Evolutionary conservation across 2,329 filamentous ascomycete species (phyloP).

Genomic region (Bipolaris gigantea): DNA sequence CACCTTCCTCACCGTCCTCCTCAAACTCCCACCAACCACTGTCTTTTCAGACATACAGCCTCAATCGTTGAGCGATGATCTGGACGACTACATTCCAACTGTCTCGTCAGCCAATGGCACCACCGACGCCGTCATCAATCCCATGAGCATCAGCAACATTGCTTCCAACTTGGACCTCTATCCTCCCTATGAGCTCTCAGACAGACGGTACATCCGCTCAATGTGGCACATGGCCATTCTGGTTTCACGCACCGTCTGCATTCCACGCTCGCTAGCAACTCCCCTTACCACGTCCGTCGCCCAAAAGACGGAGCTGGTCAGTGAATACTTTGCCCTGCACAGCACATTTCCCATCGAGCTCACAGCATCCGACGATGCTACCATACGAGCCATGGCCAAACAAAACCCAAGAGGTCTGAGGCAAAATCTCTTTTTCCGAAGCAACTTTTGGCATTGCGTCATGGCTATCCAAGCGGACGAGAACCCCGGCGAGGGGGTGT

Average conservation of each 20-base stretch:
- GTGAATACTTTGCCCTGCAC: conserved; percentile 71
- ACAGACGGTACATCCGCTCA: conserved; percentile 65
- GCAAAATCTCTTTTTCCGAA: conserved; percentile 77
- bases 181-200: conserved; percentile 44
- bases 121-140: conserved; percentile 50
- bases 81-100: conserved; percentile 65
- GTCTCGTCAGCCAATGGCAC: conserved; percentile 52
- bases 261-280: conserved; percentile 70
- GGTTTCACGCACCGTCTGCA: conserved; percentile 76
- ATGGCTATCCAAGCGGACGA: conserved; percentile 77
- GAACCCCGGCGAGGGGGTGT: conserved; percentile 57
- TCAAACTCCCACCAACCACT: conserved; percentile 75
- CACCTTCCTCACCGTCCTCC: conserved; percentile 76
- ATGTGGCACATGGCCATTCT: conserved; percentile 80
- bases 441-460: conserved; percentile 80
- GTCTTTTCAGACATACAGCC: conserved; percentile 79
- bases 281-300: conserved; percentile 69
- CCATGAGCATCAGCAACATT: conserved; percentile 56
- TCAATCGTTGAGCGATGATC: conserved; percentile 70
- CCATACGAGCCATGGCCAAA: conserved; percentile 60
- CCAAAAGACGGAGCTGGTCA: conserved; percentile 70
- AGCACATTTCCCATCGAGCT: conserved; percentile 72
- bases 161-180: conserved; percentile 46
- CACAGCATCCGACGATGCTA: conserved; percentile 66
- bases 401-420: conserved; percentile 68